phyloP scores from a whole-genome alignment of 1,139 yeast species.

The Geotrichum histeridarum region DNA sequence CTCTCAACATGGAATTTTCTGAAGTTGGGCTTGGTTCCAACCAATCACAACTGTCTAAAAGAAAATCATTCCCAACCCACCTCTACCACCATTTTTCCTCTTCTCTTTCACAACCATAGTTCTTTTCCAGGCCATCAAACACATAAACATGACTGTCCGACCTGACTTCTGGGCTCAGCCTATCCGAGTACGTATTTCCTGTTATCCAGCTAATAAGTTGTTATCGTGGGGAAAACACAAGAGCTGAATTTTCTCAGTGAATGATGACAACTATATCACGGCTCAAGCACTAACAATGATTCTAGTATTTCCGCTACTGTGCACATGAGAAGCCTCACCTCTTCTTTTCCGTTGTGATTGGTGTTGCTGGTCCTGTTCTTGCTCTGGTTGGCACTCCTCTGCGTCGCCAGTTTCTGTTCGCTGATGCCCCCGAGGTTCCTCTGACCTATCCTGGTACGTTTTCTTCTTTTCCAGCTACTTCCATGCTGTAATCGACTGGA shows the following conservation, averaged over 20 bases:
- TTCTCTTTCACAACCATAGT: too few species aligned
- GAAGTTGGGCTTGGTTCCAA: too few species aligned
- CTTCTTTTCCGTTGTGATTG: conserved; percentile 64
- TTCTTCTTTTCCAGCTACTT: conserved; percentile 6
- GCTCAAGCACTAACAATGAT: not conserved
- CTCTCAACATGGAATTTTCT: too few species aligned
- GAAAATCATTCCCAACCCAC: too few species aligned
- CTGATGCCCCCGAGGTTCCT: conserved; percentile 67
- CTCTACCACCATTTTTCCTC: too few species aligned
- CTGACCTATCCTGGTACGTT: conserved; percentile 52
- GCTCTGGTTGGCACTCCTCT: conserved; percentile 58
- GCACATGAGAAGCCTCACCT: conserved; percentile 78
- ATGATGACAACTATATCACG: not conserved
- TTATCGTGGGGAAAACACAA: too few species aligned
- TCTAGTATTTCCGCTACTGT: conserved; percentile 71
- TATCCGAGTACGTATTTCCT: conserved; percentile 13
- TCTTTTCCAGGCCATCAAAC: too few species aligned
- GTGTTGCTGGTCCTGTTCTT: conserved; percentile 62
- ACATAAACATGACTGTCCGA: not conserved
- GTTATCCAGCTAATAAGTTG: too few species aligned
- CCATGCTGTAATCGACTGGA: not conserved
- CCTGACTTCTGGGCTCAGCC: conserved; percentile 21
- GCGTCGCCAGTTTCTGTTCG: conserved; percentile 63
- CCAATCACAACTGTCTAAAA: too few species aligned
- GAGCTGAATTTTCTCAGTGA: not conserved